A percentile compares a stretch with the other conserved stretches of the same genome.
Conservation (phyloP, 208 protist species). For the Leishmania braziliensis region DNA sequence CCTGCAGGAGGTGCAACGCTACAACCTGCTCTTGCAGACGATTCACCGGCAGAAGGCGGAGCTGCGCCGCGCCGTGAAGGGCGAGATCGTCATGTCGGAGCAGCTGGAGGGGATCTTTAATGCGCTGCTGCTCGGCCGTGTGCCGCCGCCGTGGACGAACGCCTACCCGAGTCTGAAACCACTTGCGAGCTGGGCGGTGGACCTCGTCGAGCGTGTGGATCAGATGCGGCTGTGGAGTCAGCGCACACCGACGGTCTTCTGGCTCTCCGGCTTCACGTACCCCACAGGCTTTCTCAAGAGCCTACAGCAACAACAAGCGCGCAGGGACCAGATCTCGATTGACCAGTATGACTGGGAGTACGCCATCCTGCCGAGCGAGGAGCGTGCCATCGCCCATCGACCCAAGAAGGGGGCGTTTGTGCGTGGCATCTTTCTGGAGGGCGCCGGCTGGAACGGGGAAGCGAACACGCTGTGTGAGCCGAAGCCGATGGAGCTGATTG, state of each 20-base stretch:
- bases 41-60: conserved; percentile 92
- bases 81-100: conserved; percentile 97
- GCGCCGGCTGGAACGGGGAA: conserved; percentile 95
- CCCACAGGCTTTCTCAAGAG: conserved; percentile 98
- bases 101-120: conserved; percentile 96
- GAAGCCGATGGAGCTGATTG: conserved; percentile 96
- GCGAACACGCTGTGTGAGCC: conserved; percentile 94
- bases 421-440: conserved; percentile 96
- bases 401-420: conserved; percentile 97
- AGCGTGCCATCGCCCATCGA: conserved; percentile 87
- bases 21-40: conserved; percentile 94
- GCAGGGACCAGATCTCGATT: conserved; percentile 93
- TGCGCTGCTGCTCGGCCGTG: conserved; percentile 88
- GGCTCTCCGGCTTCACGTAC: conserved; percentile 98
- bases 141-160: conserved; percentile 94
- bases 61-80: conserved; percentile 96
- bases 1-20: conserved; percentile 97
- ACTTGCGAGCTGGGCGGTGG: conserved; percentile 95
- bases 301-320: conserved; percentile 95
- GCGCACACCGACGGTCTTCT: conserved; percentile 95
- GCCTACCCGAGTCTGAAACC: conserved; percentile 98
- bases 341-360: conserved; percentile 99
- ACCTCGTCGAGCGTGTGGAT: conserved; percentile 94
- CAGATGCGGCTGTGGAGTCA: conserved; percentile 95
- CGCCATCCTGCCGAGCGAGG: conserved; percentile 88